phyloP scores from a whole-genome alignment of 148 eudicot species.

The Vaccinium myrtillus region DNA sequence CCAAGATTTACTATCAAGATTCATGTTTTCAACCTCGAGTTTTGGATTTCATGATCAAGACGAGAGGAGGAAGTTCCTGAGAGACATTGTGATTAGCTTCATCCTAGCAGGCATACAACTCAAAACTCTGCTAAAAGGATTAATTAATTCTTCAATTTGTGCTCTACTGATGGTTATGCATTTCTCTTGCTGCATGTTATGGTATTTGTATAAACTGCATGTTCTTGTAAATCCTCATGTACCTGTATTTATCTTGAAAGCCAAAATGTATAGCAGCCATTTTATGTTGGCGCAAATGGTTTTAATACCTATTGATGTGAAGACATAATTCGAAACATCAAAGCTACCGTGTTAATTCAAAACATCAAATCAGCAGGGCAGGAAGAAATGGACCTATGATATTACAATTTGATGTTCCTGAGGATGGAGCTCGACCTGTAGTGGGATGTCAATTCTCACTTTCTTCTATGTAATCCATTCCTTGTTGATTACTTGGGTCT shows the following conservation, averaged over 20 bases:
- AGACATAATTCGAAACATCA: not conserved
- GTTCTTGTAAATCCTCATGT: not conserved
- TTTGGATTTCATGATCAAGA: conserved; percentile 24
- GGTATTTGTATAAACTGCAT: not conserved
- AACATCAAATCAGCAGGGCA: not conserved
- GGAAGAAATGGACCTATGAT: no score
- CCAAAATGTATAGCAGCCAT: not conserved
- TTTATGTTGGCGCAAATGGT: not conserved
- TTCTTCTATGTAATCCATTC: not conserved
- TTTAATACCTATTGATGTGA: not conserved
- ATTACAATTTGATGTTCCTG: not conserved
- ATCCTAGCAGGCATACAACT: conserved; percentile 24
- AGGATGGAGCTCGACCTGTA: not conserved
- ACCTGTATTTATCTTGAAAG: not conserved
- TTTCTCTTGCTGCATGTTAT: not conserved
- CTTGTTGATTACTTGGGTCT: not conserved
- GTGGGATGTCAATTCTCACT: not conserved
- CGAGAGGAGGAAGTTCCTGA: conserved; percentile 32
- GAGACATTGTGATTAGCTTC: conserved; percentile 38
- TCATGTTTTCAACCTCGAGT: conserved; percentile 24
- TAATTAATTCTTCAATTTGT: not conserved
- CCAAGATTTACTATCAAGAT: conserved; percentile 20
- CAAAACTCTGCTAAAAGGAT: not conserved
- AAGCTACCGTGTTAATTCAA: not conserved
- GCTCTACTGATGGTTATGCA: not conserved